These are phyloP conservation scores for Lanmaoa pseudosensibilis DNA, from an alignment of 768 basidiomycete species.

Conservation along the genomic window DNA sequence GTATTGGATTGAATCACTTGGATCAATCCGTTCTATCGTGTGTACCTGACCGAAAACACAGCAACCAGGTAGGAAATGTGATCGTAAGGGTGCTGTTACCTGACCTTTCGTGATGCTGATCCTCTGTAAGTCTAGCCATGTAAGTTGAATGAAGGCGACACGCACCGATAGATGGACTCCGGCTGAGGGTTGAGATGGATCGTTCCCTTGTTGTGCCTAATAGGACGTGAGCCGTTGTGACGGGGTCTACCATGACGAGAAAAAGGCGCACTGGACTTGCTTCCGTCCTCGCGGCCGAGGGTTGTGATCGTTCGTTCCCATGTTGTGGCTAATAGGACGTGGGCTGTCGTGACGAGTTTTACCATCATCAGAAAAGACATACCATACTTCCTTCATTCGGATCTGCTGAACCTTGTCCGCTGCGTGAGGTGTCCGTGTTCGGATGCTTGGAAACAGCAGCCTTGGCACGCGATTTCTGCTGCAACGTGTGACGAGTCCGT, in stretches of 20 bases:
- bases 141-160: neutral
- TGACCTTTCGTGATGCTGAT: neutral
- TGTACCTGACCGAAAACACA: neutral
- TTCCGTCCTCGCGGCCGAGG: too few species aligned
- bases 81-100: neutral
- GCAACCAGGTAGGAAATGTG: neutral
- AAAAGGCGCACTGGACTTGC: too few species aligned
- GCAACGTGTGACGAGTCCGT: too few species aligned
- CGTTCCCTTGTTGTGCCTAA: neutral
- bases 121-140: neutral
- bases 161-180: neutral
- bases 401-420: neutral
- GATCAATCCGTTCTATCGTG: neutral
- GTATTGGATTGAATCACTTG: neutral
- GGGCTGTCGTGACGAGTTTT: too few species aligned
- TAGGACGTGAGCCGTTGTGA: neutral
- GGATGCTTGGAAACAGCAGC: neutral
- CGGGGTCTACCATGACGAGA: neutral
- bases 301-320: too few species aligned
- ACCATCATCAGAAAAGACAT: too few species aligned
- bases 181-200: neutral
- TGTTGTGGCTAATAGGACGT: too few species aligned
- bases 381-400: too few species aligned
- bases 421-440: neutral
- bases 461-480: too few species aligned